Percentiles rank a stretch among this genome's conserved stretches.
Conservation (phyloP, 495 filamentous ascomycete genomes). For the Xylaria telfairii region DNA sequence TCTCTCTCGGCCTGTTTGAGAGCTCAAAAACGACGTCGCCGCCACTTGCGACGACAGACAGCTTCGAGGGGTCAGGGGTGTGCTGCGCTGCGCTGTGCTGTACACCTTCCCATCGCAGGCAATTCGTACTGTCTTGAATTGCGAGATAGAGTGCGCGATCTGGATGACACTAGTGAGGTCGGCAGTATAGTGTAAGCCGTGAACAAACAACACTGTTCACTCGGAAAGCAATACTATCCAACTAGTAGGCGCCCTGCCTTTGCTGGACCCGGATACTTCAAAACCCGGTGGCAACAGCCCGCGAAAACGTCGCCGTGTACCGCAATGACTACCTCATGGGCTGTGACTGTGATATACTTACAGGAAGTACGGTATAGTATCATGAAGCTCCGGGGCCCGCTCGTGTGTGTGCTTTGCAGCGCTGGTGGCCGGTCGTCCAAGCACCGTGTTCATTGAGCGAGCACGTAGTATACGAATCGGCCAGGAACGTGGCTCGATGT, state of each 20-base stretch:
- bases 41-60: slow-evolving; percentile 19
- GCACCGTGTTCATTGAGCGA: slow-evolving; percentile 23
- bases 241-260: neutral
- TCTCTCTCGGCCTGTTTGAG: slow-evolving; percentile 11
- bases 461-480: slow-evolving; percentile 2
- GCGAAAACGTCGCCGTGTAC: neutral
- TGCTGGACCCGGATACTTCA: neutral
- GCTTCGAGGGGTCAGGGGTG: neutral
- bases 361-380: neutral
- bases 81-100: neutral
- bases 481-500: slow-evolving; percentile 22
- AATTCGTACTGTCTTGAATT: slow-evolving; percentile 10
- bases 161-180: no score
- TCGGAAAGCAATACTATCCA: neutral
- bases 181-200: neutral
- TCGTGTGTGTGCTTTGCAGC: neutral
- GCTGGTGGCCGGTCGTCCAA: neutral
- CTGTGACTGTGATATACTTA: no score
- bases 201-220: neutral
- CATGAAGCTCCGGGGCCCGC: neutral
- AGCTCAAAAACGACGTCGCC: slow-evolving; percentile 10
- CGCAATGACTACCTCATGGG: slow-evolving; percentile 11
- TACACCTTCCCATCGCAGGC: neutral
- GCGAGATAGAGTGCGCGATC: neutral
- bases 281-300: slow-evolving; percentile 1